Evolutionary conservation across 2,329 filamentous ascomycete species (phyloP), one percentile per base, ranked within the genome.

Genomic region (Trichophyton rubrum): DNA sequence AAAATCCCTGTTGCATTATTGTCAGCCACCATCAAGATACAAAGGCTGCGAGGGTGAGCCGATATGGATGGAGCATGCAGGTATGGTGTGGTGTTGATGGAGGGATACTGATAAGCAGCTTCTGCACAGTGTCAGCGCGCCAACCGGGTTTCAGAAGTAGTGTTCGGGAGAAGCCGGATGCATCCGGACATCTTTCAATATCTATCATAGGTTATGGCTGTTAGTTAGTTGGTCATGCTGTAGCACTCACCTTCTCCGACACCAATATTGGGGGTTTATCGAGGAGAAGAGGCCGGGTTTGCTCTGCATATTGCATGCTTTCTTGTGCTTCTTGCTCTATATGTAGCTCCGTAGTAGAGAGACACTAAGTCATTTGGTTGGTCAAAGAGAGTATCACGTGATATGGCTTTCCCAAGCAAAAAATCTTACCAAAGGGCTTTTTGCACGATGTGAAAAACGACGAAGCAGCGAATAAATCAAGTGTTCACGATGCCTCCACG

Each of bases 401-500:
- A 55, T 55, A 33, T 55, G 22, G 17, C 6, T 13, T 27, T 17
- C 15, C 15, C 11, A 13, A 17, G 27, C n/a, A n/a, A 27, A 55
- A 20, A 55, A 55, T 55, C 51, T 55, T 55, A 9, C 33, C 51
- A 55, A 30, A 35, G 33, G n/a, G 27, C 15, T 20, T 55, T 55
- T 51, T 51, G n/a, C 45, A 30, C 35, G 33, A 33, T 53, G 15
- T 24, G 9, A 24, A 58, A 20, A 22, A 13, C 17, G 56, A n/a
- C 20, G 20, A 43, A 33, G 33, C 27, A 43, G 17, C 27, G 20
- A 43, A 41, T 22, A 58, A 35, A 24, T 35, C 35, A 60, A 22
- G 22, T 4, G 40, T 33, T 30, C 58, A 62, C 57, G 56, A 65
- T 65, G 64, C 64, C 64, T 62, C 63, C 63, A 13, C 60, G 64